Base-by-base conservation (phyloP, 495 filamentous ascomycete genomes). In the Penicillium subrubescens region DNA sequence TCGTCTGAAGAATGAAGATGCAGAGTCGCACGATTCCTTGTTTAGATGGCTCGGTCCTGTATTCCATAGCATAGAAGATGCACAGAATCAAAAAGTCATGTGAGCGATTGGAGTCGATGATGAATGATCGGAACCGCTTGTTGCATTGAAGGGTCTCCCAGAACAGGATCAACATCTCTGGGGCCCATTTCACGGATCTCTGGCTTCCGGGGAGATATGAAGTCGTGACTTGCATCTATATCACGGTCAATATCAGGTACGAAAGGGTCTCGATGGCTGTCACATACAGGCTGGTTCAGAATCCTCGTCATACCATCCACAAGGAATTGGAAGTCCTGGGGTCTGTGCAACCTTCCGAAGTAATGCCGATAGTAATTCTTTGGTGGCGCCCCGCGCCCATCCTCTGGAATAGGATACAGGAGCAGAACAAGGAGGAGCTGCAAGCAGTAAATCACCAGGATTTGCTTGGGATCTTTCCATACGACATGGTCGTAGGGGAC, bases 131-230 rank as follows among this genome's bases (percentile, higher is more conserved):
- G 78, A 99, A 98, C 54, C 96, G 86, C 79, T 96, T 98, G 77
- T 99, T 99, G 83, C 94, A 97, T 75, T 99, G 95, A 31, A 96
- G 84, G 8, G 91, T 86, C 78, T 99, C 95, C 95, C 95, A 99
- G 74, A 97, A 99, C 3, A 99, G 85, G 84, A 98, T 93, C 41
- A 98, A 87, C 82, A 97, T 97, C 76, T 99, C 95, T 8, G 96
- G 93, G 2, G 93, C 92, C 84, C 94, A 97, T 76, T 90, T 92
- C 61, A 93, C 78, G 0, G 89, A 85, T 60, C 87, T 85, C 67
- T 96, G 92, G 53, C 89, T 91, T 6, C 94, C 93, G 2, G 95
- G 94, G 8, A 99, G 86, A 73, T 96, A 98, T 0, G 94, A 93
- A 3, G 84, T 84, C 27, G 91, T 93, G 17, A 90, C 89, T 79